These are phyloP conservation scores for Sicyos baderoa DNA, from an alignment of 306 rosid species.

Conservation along the genomic window DNA sequence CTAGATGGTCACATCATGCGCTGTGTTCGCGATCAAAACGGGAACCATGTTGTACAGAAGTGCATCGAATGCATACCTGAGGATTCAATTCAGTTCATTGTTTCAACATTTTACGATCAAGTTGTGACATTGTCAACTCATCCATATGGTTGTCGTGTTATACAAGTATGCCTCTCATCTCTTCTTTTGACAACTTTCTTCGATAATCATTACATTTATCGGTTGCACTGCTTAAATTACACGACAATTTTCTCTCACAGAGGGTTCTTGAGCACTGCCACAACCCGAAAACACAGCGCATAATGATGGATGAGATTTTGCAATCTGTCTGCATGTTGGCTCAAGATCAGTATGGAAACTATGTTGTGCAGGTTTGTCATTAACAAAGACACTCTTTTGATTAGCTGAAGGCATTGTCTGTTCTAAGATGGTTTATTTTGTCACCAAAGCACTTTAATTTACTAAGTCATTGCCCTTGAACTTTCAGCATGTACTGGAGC, in stretches of 20 bases:
- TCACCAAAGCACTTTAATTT: background rate
- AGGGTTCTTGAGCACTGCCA: slow-evolving; percentile 91
- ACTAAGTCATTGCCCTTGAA: slow-evolving; percentile 6
- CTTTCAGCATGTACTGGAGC: slow-evolving; percentile 78
- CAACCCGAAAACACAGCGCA: slow-evolving; percentile 53
- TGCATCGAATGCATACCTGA: slow-evolving; percentile 96
- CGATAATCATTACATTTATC: background rate
- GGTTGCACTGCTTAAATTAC: background rate
- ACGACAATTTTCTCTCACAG: slow-evolving; percentile 29
- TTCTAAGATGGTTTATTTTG: background rate
- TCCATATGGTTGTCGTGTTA: slow-evolving; percentile 97
- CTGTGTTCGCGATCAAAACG: slow-evolving; percentile 97
- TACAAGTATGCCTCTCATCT: slow-evolving; percentile 47
- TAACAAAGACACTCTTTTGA: slow-evolving; percentile 7
- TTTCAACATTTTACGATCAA: slow-evolving; percentile 80
- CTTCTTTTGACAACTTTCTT: background rate
- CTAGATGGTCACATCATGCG: slow-evolving; percentile 90
- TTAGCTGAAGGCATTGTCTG: too few relatives aligned
- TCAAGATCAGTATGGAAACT: slow-evolving; percentile 95
- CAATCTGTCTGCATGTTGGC: slow-evolving; percentile 78
- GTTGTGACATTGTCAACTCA: slow-evolving; percentile 88
- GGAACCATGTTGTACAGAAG: slow-evolving; percentile 94
- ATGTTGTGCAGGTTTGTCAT: slow-evolving; percentile 77
- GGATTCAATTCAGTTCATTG: slow-evolving; percentile 67
- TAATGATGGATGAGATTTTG: slow-evolving; percentile 88